phyloP scores from a whole-genome alignment of 1,284 basidiomycete genomes.

The Ganoderma boninense region DNA sequence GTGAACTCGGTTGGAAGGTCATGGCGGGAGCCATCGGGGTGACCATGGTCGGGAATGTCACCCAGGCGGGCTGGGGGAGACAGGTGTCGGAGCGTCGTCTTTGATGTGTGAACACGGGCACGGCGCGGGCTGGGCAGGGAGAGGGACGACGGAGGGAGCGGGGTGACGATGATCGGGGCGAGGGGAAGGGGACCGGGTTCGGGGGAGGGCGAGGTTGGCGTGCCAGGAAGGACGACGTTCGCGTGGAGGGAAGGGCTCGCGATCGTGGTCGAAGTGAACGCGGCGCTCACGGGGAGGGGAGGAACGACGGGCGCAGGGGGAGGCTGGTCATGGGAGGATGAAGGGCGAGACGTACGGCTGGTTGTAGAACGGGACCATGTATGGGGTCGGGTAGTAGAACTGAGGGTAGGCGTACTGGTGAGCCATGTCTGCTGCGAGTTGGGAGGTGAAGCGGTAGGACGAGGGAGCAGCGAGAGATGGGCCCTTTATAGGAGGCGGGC shows the following conservation, averaged over 20 bases:
- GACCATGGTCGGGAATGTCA: slow-evolving; percentile 36
- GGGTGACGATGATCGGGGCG: slow-evolving; percentile 39
- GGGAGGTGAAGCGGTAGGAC: background rate
- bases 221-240: slow-evolving; percentile 43
- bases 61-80: slow-evolving; percentile 39
- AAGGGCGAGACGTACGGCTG: slow-evolving; percentile 40
- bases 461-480: too few species aligned
- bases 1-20: slow-evolving; percentile 33
- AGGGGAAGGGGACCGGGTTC: slow-evolving; percentile 40
- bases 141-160: slow-evolving; percentile 36
- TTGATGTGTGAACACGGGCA: slow-evolving; percentile 28
- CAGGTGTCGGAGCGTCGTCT: slow-evolving; percentile 42
- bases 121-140: slow-evolving; percentile 26
- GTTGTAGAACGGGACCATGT: slow-evolving; percentile 41
- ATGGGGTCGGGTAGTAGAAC: slow-evolving; percentile 39
- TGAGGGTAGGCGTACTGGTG: slow-evolving; percentile 35
- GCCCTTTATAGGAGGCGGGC: too few species aligned
- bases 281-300: slow-evolving; percentile 31
- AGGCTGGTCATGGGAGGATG: slow-evolving; percentile 34
- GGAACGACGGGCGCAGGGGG: slow-evolving; percentile 31
- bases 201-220: slow-evolving; percentile 36
- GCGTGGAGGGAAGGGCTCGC: slow-evolving; percentile 30
- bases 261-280: slow-evolving; percentile 41
- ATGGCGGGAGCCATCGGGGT: too few species aligned
- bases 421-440: slow-evolving; percentile 27